These are phyloP conservation scores for Pythium biforme DNA, from an alignment of 352 stramenopile species.

Conservation along the genomic window DNA sequence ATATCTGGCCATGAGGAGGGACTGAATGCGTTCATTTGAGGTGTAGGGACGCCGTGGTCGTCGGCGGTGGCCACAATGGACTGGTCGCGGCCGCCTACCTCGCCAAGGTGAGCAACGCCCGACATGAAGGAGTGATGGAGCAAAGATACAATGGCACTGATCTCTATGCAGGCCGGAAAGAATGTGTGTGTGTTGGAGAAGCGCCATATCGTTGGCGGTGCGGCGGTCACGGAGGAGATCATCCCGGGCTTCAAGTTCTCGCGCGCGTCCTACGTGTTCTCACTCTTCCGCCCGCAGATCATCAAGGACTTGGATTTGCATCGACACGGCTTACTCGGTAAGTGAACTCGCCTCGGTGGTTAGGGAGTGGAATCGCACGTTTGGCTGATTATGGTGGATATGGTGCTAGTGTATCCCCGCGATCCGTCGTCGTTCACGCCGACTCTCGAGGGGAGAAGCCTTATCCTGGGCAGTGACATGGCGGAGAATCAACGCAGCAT, in stretches of 20 bases:
- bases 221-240: slow-evolving; percentile 90
- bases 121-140: neutral
- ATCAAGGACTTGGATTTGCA: slow-evolving; percentile 87
- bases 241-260: slow-evolving; percentile 91
- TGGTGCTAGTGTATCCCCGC: slow-evolving; percentile 56
- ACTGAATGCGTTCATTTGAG: neutral
- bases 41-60: slow-evolving; percentile 82
- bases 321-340: slow-evolving; percentile 72
- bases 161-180: slow-evolving; percentile 51
- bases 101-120: slow-evolving; percentile 48
- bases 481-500: slow-evolving; percentile 74
- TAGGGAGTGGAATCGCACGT: too few relatives aligned
- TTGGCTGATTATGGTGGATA: neutral
- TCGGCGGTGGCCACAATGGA: slow-evolving; percentile 89
- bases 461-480: slow-evolving; percentile 82
- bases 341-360: too few relatives aligned
- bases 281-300: slow-evolving; percentile 87
- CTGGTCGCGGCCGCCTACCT: slow-evolving; percentile 89
- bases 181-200: slow-evolving; percentile 88
- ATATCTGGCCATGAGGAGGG: neutral
- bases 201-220: slow-evolving; percentile 82
- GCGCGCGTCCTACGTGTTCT: slow-evolving; percentile 89
- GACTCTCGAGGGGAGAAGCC: slow-evolving; percentile 64
- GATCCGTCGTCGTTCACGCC: slow-evolving; percentile 90
- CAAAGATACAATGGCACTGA: neutral